Evolutionary conservation across 768 basidiomycete genomes (phyloP), one percentile per base, ranked within the genome.

Genomic region (Tylopilus rubrobrunneus): DNA sequence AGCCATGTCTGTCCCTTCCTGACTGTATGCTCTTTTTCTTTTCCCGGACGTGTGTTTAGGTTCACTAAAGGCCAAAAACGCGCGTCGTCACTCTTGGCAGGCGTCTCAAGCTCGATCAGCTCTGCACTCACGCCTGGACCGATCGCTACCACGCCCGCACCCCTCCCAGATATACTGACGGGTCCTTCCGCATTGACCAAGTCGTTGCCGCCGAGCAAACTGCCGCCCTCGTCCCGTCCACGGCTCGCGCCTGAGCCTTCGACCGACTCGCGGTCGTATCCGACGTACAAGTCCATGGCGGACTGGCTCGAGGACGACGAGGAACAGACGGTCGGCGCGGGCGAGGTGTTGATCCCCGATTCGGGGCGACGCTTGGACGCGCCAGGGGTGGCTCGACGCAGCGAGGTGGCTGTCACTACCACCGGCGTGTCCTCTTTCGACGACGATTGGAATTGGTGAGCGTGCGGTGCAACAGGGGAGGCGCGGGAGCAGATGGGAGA

Each of bases 41-140:
- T 15, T 17, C 17, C 25, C 25, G 25, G 25, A 5, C 25, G 25
- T 25, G 25, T 25, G 25, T 25, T 39, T n/a, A 89, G 87, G n/a
- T 79, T 88, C 62, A 73, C 81, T 17, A 86, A 83, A 59, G 76
- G 73, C 60, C 84, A 84, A 54, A 87, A 86, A 68, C 83, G 86
- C 21, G 86, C 86, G 0, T 86, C 86, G 0, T 58, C 79, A 1
- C 74, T 89, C 29, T 63, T 89, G 49, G 79, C 84, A 0, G 87
- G 87, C 63, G 79, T 87, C 19, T 84, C 84, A 6, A 76, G 78
- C 56, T 76, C 79, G 39, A 72, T 84, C 34, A 76, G 76, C 10
- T 74, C 78, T 3, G 83, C 77, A 0, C 64, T 82, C 51, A 66
- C 72, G 7, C 74, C 78, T 2, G 57, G 72, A 14, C 68, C 74